Base-by-base conservation (phyloP, 108 stramenopile species). In the Fragilariopsis cylindrus region DNA sequence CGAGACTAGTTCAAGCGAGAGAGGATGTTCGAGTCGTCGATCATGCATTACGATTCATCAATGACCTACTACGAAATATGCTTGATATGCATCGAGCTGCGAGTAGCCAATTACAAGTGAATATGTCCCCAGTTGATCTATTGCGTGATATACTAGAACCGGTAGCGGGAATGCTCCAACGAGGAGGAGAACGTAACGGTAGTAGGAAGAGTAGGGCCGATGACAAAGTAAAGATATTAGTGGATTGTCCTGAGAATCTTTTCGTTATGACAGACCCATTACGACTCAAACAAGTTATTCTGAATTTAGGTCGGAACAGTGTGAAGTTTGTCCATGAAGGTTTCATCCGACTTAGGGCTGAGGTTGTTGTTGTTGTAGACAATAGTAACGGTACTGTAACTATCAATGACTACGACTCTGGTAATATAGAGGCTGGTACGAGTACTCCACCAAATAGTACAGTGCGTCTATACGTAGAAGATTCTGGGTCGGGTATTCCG, bases 41-140 rank as follows among this genome's bases (percentile, higher is more conserved):
- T 16, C 63, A 72, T 44, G 48, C 71, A 40, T 52, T 88, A 46
- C 60, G 60, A 9, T 88, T 85, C 60, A 73, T 88, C 49, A 85
- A 88, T 56, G 87, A 88, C 50, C 64, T 88, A 40, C 21, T 82
- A 44, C 47, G 79, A 64, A 83, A 73, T 52, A 86, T 86, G 85
- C 55, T 86, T 30, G 85, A 86, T 53, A 76, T 86, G 78, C 84
- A 88, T 64, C 76, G 87, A 5, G 81, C 87, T 19, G 66, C 80
- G 5, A 75, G 57, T 62, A 79, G 74, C 13, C 78, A 83, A 39
- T 46, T 88, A 11, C 73, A 78, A 47, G 39, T 85, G 13, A 56
- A 60, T 19, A 55, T 74, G 56, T 48, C 57, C 21, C 70, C 72
- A 3, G 80, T 74, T 3, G 87, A 88, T 76, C 6, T 88, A n/a